Base-by-base conservation (phyloP, 768 basidiomycete genomes). In the Boletellus ananiceps region DNA sequence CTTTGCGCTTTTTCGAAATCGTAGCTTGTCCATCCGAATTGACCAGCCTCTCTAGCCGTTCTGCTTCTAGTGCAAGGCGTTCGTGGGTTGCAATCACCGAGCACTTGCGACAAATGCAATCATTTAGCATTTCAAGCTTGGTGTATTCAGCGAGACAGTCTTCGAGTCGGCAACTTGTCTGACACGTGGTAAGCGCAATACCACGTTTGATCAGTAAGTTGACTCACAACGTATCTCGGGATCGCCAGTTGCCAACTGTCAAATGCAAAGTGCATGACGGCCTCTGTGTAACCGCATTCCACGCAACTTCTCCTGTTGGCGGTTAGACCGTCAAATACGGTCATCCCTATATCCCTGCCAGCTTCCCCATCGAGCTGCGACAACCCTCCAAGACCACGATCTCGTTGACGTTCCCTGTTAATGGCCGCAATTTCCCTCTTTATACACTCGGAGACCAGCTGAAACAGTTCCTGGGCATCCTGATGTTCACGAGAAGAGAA, bases 391-490 rank as follows among this genome's bases (percentile, higher is more conserved):
- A 93, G 70, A 7, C 91, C 89, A 41, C 83, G 77, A 61, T 91
- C 84, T 36, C 82, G 74, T 38, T 75, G 71, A 2, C 80, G 79
- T 63, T 94, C 91, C 39, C 76, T 78, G 47, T 85, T 83, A 1
- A 96, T 79, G 2, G 84, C 78, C 2, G 71, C 63, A n/a, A 83
- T 76, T 65, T 98, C 95, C 52, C 84, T 85, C 69, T 91, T 91
- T 57, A 97, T 76, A 45, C 84, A 88, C 65, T 94, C 93, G 1
- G 93, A 87, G 8, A 97, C 73, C 29, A 97, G 83, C 58, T 95
- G 86, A 71, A 96, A 97, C n/a, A 98, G 78, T 64, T 98, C 95
- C 62, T 98, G 95, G 5, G 95, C 95, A 65, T 98, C 95, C 71
- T 98, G 95, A 65, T 98, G 95, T 64, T 96, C 93, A 12, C 91